Evolutionary conservation across 2,329 filamentous ascomycete species (phyloP), one percentile per base, ranked within the genome.

Genomic region (Capronia epimyces): DNA sequence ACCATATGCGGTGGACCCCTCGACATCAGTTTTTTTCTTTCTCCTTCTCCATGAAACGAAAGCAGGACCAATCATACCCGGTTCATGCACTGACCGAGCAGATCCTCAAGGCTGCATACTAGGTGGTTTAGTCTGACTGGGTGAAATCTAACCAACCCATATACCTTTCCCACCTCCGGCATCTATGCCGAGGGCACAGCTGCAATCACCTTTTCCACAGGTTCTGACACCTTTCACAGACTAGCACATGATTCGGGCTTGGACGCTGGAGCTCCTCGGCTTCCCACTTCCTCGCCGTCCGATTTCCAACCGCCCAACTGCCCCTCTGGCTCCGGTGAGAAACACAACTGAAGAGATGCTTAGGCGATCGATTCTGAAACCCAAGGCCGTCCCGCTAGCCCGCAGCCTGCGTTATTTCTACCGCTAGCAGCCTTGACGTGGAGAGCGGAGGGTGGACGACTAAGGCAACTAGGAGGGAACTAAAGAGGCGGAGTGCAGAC

Each of bases 381-480:
- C 31, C 32, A 27, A 46, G n/a, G 18, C 13, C 16, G 29, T 15
- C 25, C n/a, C 21, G 13, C 43, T 24, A 21, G 43, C 31, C 13
- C 3, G 39, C 20, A 5, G 8, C 8, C n/a, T 5, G n/a, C n/a
- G 7, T 7, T 7, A 22, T n/a, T 9, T 5, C 22, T 16, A 24
- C 15, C 20, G 21, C 34, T 21, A 7, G 7, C 22, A 34, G 32
- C 41, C 41, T 34, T 29, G 42, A 50, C 42, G 48, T 46, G 48
- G 48, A 50, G 42, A 41, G 48, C 48, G 42, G 21, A 50, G 41
- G 22, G 25, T 50, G 48, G 48, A 50, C 41, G 29, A 44, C 24
- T 24, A 27, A 3, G 39, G 39, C 47, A 43, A 16, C 47, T 39
- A 49, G 43, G n/a, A 42, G 31, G 20, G n/a, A 22, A 36, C 39